Percentiles rank a stretch among this genome's conserved stretches.
These are phyloP conservation scores for Nevesoporus exiguus DNA, from an alignment of 768 basidiomycete species.

Conservation along the genomic window DNA sequence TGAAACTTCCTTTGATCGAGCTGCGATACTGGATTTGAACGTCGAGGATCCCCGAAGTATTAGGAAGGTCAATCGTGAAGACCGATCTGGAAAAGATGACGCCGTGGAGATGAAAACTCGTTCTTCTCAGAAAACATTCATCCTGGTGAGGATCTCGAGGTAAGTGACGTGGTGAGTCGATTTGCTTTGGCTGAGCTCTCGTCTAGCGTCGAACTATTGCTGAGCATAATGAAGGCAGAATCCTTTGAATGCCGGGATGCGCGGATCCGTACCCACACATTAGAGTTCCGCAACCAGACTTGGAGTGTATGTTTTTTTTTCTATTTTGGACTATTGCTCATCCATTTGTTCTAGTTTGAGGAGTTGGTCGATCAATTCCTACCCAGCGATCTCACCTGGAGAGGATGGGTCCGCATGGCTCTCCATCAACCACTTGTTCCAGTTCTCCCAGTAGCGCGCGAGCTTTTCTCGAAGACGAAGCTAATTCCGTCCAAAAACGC, in stretches of 20 bases:
- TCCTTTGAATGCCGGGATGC: constrained; percentile 83
- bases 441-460: constrained; percentile 74
- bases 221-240: constrained; percentile 79
- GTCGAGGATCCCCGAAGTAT: constrained; percentile 22
- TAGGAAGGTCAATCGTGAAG: constrained; percentile 19
- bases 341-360: constrained; percentile 53
- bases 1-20: constrained; percentile 8
- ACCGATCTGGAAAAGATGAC: constrained; percentile 41
- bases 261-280: constrained; percentile 71
- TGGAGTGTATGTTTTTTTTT: constrained; percentile 59
- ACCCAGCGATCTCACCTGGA: constrained; percentile 74
- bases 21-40: constrained; percentile 16
- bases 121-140: constrained; percentile 80
- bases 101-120: constrained; percentile 81
- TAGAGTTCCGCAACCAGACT: constrained; percentile 80
- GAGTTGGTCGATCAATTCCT: constrained; percentile 77
- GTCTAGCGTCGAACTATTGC: constrained; percentile 59
- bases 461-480: constrained; percentile 75
- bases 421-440: constrained; percentile 77
- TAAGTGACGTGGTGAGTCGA: constrained; percentile 22
- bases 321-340: constrained; percentile 5
- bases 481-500: constrained; percentile 47
- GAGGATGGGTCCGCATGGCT: constrained; percentile 80
- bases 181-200: constrained; percentile 16
- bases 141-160: constrained; percentile 75